phyloP scores from a whole-genome alignment of 768 basidiomycete species.

The Tylopilus felleus region DNA sequence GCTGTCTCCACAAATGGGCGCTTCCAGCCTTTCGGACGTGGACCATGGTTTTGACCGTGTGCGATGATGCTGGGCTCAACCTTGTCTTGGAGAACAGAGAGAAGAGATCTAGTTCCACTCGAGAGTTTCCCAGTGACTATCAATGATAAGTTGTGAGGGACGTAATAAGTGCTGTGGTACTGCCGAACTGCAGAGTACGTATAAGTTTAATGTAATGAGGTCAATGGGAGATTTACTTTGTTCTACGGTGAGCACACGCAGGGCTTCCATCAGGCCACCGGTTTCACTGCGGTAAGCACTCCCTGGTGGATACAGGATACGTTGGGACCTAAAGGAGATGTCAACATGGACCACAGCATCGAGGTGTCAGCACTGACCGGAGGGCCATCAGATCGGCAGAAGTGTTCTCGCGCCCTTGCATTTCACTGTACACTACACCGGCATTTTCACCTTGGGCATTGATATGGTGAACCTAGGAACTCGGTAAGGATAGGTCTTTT shows the following conservation, averaged over 20 bases:
- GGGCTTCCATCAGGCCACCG: conserved; percentile 90
- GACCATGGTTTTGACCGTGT: conserved; percentile 70
- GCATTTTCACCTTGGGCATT: conserved; percentile 87
- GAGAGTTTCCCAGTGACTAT: conserved; percentile 87
- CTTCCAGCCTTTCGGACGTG: conserved; percentile 79
- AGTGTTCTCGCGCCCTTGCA: conserved; percentile 95
- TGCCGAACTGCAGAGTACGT: conserved; percentile 60
- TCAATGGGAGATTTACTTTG: conserved; percentile 58
- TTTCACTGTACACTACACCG: conserved; percentile 95
- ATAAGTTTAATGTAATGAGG: conserved; percentile 14
- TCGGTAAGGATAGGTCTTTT: conserved; percentile 2
- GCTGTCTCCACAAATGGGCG: conserved; percentile 90
- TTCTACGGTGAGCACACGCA: conserved; percentile 80
- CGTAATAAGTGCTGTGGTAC: conserved; percentile 87
- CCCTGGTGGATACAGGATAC: conserved; percentile 70
- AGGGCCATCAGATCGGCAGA: conserved; percentile 88
- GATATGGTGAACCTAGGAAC: conserved; percentile 85
- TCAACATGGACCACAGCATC: conserved; percentile 1
- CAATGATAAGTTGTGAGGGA: conserved; percentile 89
- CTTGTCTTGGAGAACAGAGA: conserved; percentile 76
- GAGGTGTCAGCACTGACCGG: conserved; percentile 44
- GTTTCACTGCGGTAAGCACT: conserved; percentile 97
- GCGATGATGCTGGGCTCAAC: conserved; percentile 79
- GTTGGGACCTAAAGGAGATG: conserved; percentile 56
- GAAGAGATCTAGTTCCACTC: conserved; percentile 67